phyloP scores from a whole-genome alignment of 1,139 yeast genomes.

The Nakaseomyces kungkrabaensis region DNA sequence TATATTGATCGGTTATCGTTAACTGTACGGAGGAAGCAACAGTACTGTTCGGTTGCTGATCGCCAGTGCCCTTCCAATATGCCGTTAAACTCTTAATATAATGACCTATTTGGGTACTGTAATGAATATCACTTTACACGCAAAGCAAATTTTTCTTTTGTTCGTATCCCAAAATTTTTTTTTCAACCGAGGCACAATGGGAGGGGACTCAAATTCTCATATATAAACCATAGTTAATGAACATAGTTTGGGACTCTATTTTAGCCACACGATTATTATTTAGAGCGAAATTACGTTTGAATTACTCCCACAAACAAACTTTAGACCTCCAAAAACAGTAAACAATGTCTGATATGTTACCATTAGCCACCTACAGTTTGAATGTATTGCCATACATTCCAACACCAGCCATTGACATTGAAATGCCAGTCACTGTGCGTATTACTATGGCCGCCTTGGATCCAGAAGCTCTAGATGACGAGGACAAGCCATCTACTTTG shows the following conservation, averaged over 20 bases:
- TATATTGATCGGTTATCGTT: too few relatives aligned
- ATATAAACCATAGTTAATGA: too few relatives aligned
- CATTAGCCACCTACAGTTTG: conserved; percentile 77
- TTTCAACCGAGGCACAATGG: neutral
- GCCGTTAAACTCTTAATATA: too few relatives aligned
- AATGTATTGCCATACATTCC: conserved; percentile 81
- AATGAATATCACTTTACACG: neutral
- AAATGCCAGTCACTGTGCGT: conserved; percentile 81
- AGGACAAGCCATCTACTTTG: conserved; percentile 74
- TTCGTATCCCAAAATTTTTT: neutral
- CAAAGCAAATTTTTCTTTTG: neutral
- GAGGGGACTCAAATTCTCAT: too few relatives aligned
- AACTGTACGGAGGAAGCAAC: too few relatives aligned
- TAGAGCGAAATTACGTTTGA: too few relatives aligned
- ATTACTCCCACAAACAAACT: neutral
- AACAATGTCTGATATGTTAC: conserved; percentile 58
- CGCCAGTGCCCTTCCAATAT: too few relatives aligned
- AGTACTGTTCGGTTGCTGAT: too few relatives aligned
- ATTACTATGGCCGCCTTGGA: conserved; percentile 93
- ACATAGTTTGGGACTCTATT: too few relatives aligned
- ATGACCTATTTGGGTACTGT: neutral
- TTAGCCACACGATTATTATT: too few relatives aligned
- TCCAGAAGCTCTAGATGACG: conserved; percentile 76
- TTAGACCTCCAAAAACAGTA: neutral
- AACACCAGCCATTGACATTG: conserved; percentile 76